Evolutionary conservation across 1,139 yeast genomes (phyloP), one percentile per base, ranked within the genome.

Genomic region (Debaryomyces nepalensis): DNA sequence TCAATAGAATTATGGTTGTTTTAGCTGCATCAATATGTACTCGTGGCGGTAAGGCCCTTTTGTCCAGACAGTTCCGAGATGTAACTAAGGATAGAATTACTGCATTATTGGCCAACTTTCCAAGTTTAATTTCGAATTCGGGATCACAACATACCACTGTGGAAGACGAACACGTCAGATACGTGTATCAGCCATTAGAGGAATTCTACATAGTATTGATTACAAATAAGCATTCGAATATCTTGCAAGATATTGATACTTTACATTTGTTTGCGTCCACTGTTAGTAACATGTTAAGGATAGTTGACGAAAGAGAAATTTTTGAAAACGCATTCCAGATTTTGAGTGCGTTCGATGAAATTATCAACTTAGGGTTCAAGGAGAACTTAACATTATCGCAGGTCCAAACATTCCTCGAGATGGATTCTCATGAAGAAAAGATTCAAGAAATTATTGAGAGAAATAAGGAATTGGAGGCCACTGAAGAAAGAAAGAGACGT

Each of bases 391-490:
- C 95, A 1, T 64, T 87, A 52, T 68, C 83, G 43, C 99, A 93
- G 70, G 89, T 95, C 50, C 83, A 82, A 63, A 87, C 95, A 11
- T 93, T 88, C 68, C 75, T 95, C 68, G 95, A 90, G 62, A 93
- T 95, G 99, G 98, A 95, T 67, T 87, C 96, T 30, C 98, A 93
- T 61, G 99, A 95, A 68, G 99, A 95, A 68, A 91, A 89, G 73
- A 91, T 95, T 58, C 98, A 93, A 72, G 98, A 95, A 64, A 91
- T 93, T 61, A 93, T 95, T 57, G 98, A 93, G 66, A 83, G 95
- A 63, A 93, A 93, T 70, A 95, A 93, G 70, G 99, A 93, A 69
- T 75, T 89, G 60, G 99, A 93, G 67, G 99, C 99, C 33, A 85
- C 90, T 40, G 99, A 93, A 66, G 97, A 93, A 67, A 85, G 98